Percentiles rank a stretch among this genome's conserved stretches.
Evolutionary conservation across 2,329 filamentous ascomycete species (phyloP).

Genomic region (Amylocarpus encephaloides): DNA sequence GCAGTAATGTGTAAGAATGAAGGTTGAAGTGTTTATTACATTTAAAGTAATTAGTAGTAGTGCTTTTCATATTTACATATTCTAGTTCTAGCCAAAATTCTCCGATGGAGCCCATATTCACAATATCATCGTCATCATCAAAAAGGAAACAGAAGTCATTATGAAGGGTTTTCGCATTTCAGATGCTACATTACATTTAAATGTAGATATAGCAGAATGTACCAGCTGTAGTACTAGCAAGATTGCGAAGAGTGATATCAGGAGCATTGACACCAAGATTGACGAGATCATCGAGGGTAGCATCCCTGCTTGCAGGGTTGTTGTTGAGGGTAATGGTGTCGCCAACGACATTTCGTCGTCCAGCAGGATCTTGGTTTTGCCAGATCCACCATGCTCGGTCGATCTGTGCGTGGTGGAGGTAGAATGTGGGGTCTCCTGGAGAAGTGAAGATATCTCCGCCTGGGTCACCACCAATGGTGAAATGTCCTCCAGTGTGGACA

Average conservation of each 20-base stretch:
- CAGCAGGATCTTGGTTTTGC: constrained; percentile 40
- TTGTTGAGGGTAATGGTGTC: constrained; percentile 40
- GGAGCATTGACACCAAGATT: constrained; percentile 25
- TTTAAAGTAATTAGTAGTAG: too few relatives aligned
- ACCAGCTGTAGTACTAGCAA: constrained; percentile 38
- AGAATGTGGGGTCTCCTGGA: constrained; percentile 41
- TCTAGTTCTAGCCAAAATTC: not conserved
- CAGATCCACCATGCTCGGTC: constrained; percentile 44
- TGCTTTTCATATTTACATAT: not conserved
- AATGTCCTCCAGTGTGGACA: constrained; percentile 38
- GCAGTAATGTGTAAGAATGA: too few relatives aligned
- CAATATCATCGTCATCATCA: not conserved
- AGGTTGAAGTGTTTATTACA: too few relatives aligned
- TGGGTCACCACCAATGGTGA: constrained; percentile 40
- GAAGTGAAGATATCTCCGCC: constrained; percentile 40
- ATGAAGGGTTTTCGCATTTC: not conserved
- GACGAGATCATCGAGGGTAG: constrained; percentile 36
- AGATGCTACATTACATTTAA: constrained; percentile 13
- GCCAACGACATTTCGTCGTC: constrained; percentile 24
- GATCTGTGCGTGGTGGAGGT: constrained; percentile 40
- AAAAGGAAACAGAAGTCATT: not conserved
- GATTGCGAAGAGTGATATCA: constrained; percentile 30
- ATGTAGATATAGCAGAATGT: constrained; percentile 42
- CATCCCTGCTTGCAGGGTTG: constrained; percentile 36
- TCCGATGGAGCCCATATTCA: not conserved